Evolutionary conservation across 306 rosid species (phyloP), one percentile per base, ranked within the genome.

Genomic region (Lablab purpureus): DNA sequence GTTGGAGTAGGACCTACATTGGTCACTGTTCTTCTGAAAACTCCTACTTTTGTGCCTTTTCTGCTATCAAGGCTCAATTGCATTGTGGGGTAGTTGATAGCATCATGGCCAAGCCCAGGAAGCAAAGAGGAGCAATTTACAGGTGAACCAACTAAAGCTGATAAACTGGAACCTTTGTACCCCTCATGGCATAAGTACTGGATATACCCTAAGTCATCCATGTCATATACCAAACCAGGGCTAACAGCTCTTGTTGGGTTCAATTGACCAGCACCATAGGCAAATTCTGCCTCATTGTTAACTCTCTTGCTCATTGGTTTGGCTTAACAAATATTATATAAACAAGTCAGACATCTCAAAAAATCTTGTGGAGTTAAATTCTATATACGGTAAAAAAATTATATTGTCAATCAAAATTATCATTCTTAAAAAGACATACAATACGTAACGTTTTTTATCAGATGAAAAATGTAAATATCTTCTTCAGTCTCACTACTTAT

Each of bases 121-220:
- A 90, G 28, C 71, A 92, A 52, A 28, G 94, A 73, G 23, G 98
- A 85, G 72, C 99, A 95, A 11, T 93, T 87, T 15, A 90, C 59
- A 47, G 85, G 77, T 10, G 93, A 85, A 50, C 93, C 97, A 13
- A 82, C 81, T 15, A 95, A 58, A 14, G 62, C 71, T 37, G 88
- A 77, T 32, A 93, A 67, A 7, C 79, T 73, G 28, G 93, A 82
- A 63, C 80, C 87, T 0, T 15, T 82, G 76, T 86, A 91, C 19
- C 99, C 98, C 71, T 93, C 98, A 2, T 56, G 86, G 88, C 99
- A 93, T 47, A 95, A 60, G 84, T 88, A 93, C 34, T 90, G 97
- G 66, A 89, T 81, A 74, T 93, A 95, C 4, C 79, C 84, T 34
- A 91, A 63, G 25, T 81, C 91, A 7, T 90, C 81, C 88, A 88